These are phyloP conservation scores for Tetracentron sinense DNA, from an alignment of 164 flowering plant species.

Conservation along the genomic window DNA sequence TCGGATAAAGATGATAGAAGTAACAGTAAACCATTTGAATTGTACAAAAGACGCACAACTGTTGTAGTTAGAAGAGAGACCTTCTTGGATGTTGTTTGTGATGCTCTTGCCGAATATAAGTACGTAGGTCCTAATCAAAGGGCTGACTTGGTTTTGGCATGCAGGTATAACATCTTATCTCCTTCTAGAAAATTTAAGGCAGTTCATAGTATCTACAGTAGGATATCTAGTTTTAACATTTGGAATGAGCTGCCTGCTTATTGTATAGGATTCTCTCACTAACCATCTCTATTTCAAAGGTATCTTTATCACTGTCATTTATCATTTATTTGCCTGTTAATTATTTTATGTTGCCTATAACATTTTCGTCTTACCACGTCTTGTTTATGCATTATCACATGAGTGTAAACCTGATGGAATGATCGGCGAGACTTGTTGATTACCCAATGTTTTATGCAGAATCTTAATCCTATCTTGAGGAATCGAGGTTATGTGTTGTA, in stretches of 20 bases:
- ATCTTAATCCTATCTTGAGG: too few species aligned
- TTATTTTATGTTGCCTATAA: not conserved
- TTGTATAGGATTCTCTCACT: not conserved
- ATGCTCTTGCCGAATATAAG: slow-evolving; percentile 71
- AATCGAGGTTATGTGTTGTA: too few species aligned
- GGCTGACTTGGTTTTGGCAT: slow-evolving; percentile 75
- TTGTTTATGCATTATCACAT: too few species aligned
- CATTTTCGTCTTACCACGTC: too few species aligned
- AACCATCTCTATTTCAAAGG: not conserved
- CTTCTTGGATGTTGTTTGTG: slow-evolving; percentile 79
- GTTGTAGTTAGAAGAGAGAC: slow-evolving; percentile 52
- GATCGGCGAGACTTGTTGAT: too few species aligned
- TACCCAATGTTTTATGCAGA: too few species aligned
- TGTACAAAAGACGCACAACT: slow-evolving; percentile 77
- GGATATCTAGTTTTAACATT: not conserved
- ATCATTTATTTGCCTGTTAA: not conserved
- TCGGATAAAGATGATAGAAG: slow-evolving; percentile 27
- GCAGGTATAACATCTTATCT: slow-evolving; percentile 67
- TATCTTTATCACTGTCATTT: not conserved
- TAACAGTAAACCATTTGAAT: slow-evolving; percentile 53
- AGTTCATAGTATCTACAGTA: not conserved
- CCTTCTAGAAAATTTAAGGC: not conserved
- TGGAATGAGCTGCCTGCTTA: not conserved
- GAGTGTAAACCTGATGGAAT: too few species aligned
- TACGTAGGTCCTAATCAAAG: slow-evolving; percentile 82